Evolutionary conservation across 345 rosid species (phyloP).

Genomic region (Anastatica hierochuntica): DNA sequence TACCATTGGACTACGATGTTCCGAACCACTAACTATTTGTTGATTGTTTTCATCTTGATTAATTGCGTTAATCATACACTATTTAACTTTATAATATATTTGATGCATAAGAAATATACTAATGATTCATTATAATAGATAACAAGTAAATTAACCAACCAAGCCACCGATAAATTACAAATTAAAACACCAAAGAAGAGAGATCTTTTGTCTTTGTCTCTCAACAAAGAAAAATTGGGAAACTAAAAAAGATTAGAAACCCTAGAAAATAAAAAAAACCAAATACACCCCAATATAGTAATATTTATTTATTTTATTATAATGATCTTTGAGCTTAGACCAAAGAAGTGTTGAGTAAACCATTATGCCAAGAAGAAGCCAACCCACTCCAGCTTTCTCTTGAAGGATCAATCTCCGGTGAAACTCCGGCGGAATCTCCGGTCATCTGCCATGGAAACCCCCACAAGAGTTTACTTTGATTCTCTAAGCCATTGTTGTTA

Average conservation of each 20-base stretch:
- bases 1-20: no score
- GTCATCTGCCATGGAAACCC: slow-evolving; percentile 74
- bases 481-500: slow-evolving; percentile 27
- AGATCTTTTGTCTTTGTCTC: slow-evolving; percentile 6
- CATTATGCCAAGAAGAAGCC: slow-evolving; percentile 42
- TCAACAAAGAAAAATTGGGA: slow-evolving; percentile 6
- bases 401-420: slow-evolving; percentile 34
- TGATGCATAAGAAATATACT: no score
- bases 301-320: neutral
- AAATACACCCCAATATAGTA: slow-evolving; percentile 19
- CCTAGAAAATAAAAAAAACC: slow-evolving; percentile 10
- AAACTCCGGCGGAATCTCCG: slow-evolving; percentile 34
- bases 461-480: slow-evolving; percentile 35
- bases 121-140: neutral
- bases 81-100: no score
- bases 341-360: slow-evolving; percentile 42
- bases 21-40: no score
- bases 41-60: no score
- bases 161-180: slow-evolving; percentile 29
- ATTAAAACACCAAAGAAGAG: slow-evolving; percentile 17
- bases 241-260: slow-evolving; percentile 16
- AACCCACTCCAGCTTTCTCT: slow-evolving; percentile 46
- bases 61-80: no score
- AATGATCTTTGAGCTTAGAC: slow-evolving; percentile 26
- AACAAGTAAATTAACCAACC: slow-evolving; percentile 9